A percentile compares a stretch with the other conserved stretches of the same genome.
These are phyloP conservation scores for Pseudogymnoascus sp. DNA, from an alignment of 2,329 filamentous ascomycete genomes.

Conservation along the genomic window DNA sequence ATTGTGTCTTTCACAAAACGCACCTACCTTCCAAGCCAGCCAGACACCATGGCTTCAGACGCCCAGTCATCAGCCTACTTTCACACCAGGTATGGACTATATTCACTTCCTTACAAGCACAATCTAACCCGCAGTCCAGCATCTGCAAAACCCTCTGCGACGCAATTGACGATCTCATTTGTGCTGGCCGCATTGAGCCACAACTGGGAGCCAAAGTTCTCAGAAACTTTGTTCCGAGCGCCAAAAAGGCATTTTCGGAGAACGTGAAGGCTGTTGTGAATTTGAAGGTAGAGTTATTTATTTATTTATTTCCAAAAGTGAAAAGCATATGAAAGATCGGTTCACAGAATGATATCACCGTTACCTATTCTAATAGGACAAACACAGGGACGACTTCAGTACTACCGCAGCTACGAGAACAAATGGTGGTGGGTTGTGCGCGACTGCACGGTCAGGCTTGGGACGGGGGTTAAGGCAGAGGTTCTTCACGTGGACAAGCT, in stretches of 20 bases:
- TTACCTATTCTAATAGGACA: background rate
- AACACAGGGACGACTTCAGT: background rate
- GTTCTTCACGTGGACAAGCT: background rate
- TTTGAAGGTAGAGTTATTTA: background rate
- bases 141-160: constrained; percentile 13
- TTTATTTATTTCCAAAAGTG: background rate
- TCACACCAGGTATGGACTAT: background rate
- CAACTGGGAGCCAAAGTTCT: constrained; percentile 14
- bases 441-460: background rate
- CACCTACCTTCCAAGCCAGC: background rate
- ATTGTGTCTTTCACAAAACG: background rate
- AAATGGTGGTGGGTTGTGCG: constrained; percentile 3
- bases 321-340: background rate
- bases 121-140: constrained; percentile 11
- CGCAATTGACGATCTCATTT: constrained; percentile 17
- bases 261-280: background rate
- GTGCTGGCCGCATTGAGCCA: constrained; percentile 17
- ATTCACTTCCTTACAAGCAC: background rate
- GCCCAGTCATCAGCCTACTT: background rate
- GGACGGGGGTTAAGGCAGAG: background rate
- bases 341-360: background rate
- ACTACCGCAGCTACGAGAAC: background rate
- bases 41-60: background rate
- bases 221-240: background rate
- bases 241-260: background rate